Conservation (phyloP, 2,329 filamentous ascomycete genomes). For the Neobulgaria alba region DNA sequence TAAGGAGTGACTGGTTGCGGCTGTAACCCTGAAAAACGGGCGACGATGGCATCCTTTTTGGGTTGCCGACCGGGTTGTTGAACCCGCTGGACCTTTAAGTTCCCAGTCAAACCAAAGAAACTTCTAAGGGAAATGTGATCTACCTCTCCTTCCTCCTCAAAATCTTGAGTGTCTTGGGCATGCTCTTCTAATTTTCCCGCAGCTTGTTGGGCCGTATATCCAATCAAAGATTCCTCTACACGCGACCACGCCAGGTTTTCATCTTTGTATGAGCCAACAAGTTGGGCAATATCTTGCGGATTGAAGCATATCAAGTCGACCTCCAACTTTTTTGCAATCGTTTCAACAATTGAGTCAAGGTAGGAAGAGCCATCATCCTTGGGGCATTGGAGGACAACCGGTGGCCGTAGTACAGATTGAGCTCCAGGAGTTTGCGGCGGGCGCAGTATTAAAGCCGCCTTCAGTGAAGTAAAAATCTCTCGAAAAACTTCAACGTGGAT, state of each 20-base stretch:
- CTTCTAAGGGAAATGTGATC: constrained; percentile 1
- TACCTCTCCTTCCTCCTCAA: constrained; percentile 33
- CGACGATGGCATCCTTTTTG: not conserved
- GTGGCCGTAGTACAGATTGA: constrained; percentile 39
- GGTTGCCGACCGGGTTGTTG: not conserved
- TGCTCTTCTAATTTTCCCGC: constrained; percentile 45
- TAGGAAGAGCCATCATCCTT: constrained; percentile 44
- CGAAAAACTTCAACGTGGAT: constrained; percentile 25
- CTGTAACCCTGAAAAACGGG: not conserved
- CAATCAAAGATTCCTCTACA: constrained; percentile 44
- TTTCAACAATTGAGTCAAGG: constrained; percentile 53
- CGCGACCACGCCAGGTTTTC: constrained; percentile 41
- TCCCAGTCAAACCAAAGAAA: too few relatives aligned
- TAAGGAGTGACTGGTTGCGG: not conserved
- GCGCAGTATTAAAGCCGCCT: constrained; percentile 39
- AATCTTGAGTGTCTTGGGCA: constrained; percentile 35
- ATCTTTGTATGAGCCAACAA: constrained; percentile 62
- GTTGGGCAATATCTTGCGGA: constrained; percentile 59
- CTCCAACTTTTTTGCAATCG: constrained; percentile 49
- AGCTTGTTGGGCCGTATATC: constrained; percentile 46
- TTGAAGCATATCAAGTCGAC: constrained; percentile 62
- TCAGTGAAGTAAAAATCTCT: constrained; percentile 39
- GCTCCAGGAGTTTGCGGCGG: constrained; percentile 32
- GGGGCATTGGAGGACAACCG: constrained; percentile 51
- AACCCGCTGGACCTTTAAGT: not conserved